phyloP scores from a whole-genome alignment of 371 early-diverging fungal species.

The Syncephalastrum sp. region DNA sequence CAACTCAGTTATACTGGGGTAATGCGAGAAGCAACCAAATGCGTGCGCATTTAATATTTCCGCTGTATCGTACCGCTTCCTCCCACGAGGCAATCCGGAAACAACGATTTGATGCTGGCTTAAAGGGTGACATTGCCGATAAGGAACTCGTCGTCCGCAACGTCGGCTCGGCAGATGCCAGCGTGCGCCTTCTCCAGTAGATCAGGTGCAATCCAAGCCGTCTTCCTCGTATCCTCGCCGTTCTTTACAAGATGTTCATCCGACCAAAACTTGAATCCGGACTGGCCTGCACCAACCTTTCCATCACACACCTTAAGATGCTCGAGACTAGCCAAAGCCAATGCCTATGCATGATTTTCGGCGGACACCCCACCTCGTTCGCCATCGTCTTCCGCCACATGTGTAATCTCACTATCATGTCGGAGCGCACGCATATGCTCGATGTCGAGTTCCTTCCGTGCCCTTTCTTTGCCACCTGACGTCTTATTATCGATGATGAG shows the following conservation, averaged over 20 bases:
- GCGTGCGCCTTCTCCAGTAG: background rate
- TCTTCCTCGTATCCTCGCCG: conserved; percentile 1
- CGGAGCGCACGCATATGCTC: conserved; percentile 1
- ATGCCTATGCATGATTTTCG: conserved; percentile 16
- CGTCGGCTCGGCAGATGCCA: too few relatives aligned
- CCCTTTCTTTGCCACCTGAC: conserved; percentile 9
- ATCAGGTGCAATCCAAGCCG: background rate
- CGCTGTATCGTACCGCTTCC: too few relatives aligned
- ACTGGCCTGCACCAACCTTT: background rate
- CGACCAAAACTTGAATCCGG: conserved; percentile 7
- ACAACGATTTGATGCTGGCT: too few relatives aligned
- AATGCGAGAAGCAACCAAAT: too few relatives aligned
- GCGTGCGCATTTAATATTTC: too few relatives aligned
- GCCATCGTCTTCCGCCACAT: conserved; percentile 21
- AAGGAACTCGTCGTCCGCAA: background rate
- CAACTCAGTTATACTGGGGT: too few relatives aligned
- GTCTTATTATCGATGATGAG: conserved; percentile 1
- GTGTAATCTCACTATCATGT: conserved; percentile 14
- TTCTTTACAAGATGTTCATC: conserved; percentile 1
- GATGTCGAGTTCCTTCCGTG: conserved; percentile 9
- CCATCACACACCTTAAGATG: background rate
- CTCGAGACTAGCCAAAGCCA: conserved; percentile 8
- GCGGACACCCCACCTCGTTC: conserved; percentile 12
- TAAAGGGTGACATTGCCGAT: too few relatives aligned
- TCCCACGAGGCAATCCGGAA: too few relatives aligned